phyloP scores from a whole-genome alignment of 208 protist genomes.

The Acanthamoeba castellanii region DNA sequence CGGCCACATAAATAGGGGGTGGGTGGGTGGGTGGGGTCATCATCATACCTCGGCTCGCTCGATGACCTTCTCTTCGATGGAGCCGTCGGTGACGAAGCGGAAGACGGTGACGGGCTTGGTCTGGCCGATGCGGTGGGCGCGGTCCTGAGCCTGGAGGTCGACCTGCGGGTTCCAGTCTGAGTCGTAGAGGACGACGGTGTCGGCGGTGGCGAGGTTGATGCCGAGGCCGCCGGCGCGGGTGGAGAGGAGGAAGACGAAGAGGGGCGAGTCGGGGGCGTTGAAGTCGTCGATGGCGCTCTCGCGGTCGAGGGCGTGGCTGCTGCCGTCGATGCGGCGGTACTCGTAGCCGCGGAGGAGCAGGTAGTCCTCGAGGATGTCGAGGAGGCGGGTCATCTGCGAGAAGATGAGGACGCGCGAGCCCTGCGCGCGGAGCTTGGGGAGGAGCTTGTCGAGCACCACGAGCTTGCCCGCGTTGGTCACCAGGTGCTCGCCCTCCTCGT shows the following conservation, averaged over 20 bases:
- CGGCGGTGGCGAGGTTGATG: constrained; percentile 98
- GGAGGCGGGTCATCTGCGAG: constrained; percentile 98
- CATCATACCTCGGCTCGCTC: constrained; percentile 87
- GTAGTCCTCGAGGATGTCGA: constrained; percentile 98
- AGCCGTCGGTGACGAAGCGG: constrained; percentile 95
- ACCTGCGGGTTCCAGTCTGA: constrained; percentile 99
- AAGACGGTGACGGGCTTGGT: constrained; percentile 97
- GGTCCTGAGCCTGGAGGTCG: constrained; percentile 98
- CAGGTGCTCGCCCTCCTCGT: constrained; percentile 77
- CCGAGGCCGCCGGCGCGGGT: constrained; percentile 98
- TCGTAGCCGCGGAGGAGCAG: constrained; percentile 93
- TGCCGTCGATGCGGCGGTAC: constrained; percentile 96
- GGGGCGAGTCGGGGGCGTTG: constrained; percentile 91
- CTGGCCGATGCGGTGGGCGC: constrained; percentile 98
- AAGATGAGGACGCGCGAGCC: constrained; percentile 96
- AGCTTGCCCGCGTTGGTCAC: constrained; percentile 85
- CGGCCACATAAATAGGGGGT: too few species aligned
- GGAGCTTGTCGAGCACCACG: constrained; percentile 90
- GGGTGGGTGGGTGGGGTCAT: background rate
- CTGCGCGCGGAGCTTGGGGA: constrained; percentile 84
- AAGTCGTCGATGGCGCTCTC: constrained; percentile 95
- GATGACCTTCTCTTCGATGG: constrained; percentile 97
- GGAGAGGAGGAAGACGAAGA: constrained; percentile 98
- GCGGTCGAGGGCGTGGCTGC: constrained; percentile 93
- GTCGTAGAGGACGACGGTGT: constrained; percentile 99